Evolutionary conservation across 139 green algal genomes (phyloP), one percentile per base, ranked within the genome.

Genomic region (Mesostigma viride): DNA sequence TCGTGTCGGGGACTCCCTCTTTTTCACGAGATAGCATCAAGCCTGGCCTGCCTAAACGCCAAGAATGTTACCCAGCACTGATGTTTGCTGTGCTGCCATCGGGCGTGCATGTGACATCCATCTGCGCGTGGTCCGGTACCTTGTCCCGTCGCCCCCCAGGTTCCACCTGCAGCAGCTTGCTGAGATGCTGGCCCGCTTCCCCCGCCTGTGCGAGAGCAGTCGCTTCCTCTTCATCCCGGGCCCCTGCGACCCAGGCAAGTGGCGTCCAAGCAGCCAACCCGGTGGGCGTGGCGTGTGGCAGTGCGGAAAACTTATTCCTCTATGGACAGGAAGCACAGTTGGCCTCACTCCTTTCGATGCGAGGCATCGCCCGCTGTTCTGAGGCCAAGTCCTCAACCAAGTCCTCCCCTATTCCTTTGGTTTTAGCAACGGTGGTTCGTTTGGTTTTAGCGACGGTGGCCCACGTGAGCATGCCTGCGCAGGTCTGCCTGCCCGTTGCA

Each of bases 141-240:
- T 8, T 14, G 8, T 51, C 40, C 14, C 40, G 8, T 14, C 14
- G 8, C 14, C 11, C 40, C 14, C 11, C 58, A 74, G 67, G 28
- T 79, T 84, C 5, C 70, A 83, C 5, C 95, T 96, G 60, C 65
- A 70, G 0, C 35, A 73, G 36, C 83, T 96, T 51, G 88, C 80
- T 0, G 30, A 62, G 6, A 45, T 90, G 14, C 82, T 95, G 2
- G 74, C 79, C 6, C 66, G 83, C 59, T 86, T 86, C 68, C 78
- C 81, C 1, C 31, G 71, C 0, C 22, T 75, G 51, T 74, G 85
- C 73, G 72, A 81, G 3, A 59, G 76, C 31, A 86, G 70, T 61
- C 79, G 73, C 14, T 89, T 92, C 60, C 75, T 95, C 34, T 86
- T 95, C 65, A 76, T 95, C 28, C 89, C 89, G 0, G 89, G 89